Base-by-base conservation (phyloP, 192 early-diverging fungal species). In the Podila minutissima region DNA sequence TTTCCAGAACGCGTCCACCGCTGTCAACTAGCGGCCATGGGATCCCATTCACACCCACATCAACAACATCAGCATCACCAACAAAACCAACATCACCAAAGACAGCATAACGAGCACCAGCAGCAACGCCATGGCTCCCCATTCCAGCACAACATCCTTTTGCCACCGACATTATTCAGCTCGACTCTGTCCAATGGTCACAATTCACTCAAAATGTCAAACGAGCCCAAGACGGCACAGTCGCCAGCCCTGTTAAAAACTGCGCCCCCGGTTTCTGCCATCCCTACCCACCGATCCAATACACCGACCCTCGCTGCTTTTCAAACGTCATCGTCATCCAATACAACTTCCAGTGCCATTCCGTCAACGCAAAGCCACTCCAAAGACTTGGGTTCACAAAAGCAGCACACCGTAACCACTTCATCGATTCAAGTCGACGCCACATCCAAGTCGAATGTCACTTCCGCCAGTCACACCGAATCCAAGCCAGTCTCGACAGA, bases 161-260 rank as follows among this genome's bases (percentile, higher is more conserved):
- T 77, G 48, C 75, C 69, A 19, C 75, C 75, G 0, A 72, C 70
- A 5, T 55, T 55, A 55, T 69, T 69, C 38, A 20, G 26, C 26
- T 60, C 74, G 17, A 4, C 62, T 37, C 37, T 19, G 29, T 32
- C 35, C 20, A 33, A n/a, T 63, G 62, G 17, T 19, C 20, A 19
- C 29, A 35, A 33, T n/a, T n/a, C 32, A n/a, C 9, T 15, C 9
- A 64, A 37, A 12, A 69, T n/a, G n/a, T 12, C 6, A 48, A 51
- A 8, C 26, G 64, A 37, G 33, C 64, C 28, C 6, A 55, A 55
- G 24, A 26, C 22, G 24, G n/a, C 53, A 55, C 53, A 26, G n/a
- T 55, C n/a, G 9, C 24, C 24, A 55, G 53, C 53, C 8, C 22
- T 17, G 22, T 26, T 55, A 24, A n/a, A 26, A 55, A 26, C 53